Conservation (phyloP, 2,329 filamentous ascomycete genomes). For the Corinectria fuckeliana region DNA sequence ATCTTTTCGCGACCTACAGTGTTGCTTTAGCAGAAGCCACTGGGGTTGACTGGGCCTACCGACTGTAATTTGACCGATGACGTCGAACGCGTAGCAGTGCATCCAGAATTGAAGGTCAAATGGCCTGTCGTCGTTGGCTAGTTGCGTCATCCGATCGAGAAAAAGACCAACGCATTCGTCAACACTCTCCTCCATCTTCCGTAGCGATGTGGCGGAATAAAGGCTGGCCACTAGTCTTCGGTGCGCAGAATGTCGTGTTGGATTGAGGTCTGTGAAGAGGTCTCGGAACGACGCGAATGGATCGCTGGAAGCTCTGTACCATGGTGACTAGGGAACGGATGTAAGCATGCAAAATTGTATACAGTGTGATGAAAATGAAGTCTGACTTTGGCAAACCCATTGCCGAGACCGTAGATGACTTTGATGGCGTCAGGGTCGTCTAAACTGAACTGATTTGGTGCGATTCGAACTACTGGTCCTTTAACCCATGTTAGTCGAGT, state of each 20-base stretch:
- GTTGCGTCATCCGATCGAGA: background rate
- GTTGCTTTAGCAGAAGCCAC: background rate
- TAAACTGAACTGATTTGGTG: slow-evolving; percentile 10
- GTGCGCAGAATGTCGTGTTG: background rate
- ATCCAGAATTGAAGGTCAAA: slow-evolving; percentile 15
- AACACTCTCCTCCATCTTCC: slow-evolving; percentile 5
- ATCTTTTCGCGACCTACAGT: background rate
- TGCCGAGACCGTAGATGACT: slow-evolving; percentile 2
- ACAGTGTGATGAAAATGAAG: too few species aligned
- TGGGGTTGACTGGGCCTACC: background rate
- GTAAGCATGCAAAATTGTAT: too few species aligned
- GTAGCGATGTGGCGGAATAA: slow-evolving; percentile 4
- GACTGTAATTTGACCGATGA: slow-evolving; percentile 15
- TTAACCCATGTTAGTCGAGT: background rate
- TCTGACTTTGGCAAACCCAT: background rate
- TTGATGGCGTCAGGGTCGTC: slow-evolving; percentile 9
- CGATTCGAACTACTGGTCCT: slow-evolving; percentile 12
- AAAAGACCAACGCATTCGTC: slow-evolving; percentile 9
- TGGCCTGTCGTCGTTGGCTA: background rate
- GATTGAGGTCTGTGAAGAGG: slow-evolving; percentile 8
- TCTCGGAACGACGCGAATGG: background rate
- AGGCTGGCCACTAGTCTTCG: slow-evolving; percentile 8
- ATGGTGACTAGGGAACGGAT: slow-evolving; percentile 1
- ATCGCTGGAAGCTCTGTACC: slow-evolving; percentile 8
- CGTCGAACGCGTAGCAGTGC: slow-evolving; percentile 18